Evolutionary conservation across 257 asterid species (phyloP), one percentile per base, ranked within the genome.

Genomic region (Nicotiana paniculata): DNA sequence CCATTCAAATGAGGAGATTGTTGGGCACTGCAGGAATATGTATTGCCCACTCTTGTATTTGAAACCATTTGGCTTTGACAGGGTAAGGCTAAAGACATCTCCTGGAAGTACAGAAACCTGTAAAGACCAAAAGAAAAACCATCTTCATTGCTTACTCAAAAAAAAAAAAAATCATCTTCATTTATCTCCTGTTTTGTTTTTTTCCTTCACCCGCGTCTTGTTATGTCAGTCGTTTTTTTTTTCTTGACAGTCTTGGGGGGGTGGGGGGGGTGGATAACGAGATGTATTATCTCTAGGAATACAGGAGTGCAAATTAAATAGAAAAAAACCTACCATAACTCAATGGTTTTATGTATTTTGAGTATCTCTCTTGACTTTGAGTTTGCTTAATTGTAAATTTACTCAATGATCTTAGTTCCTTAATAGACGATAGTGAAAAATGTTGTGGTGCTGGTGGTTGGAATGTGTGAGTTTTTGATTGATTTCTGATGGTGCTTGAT

Each of bases 81-180:
- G 85, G 72, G 90, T 86, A 88, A 95, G 83, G 90, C 95, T 93
- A 92, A 95, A 92, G 39, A 95, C 99, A 51, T 93, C 93, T 89
- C 99, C 99, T 43, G 99, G 99, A 83, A 95, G 97, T 85, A 95
- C 96, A 82, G 93, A 90, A 82, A 92, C 97, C 98, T 94, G 88
- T 43, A 84, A 87, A 63, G 72, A 77, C 80, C 64, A 84, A 79
- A 43, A 85, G 78, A 51, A 51, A 72, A 75, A 51, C 15, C 16
- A 75, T 26, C 9, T 75, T 75, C 63, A 75, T 75, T 51, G 43
- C 51, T 43, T 43, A 8, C 11, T 43, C 11, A 8, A 43, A 43
- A 43, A 37, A 39, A 7, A 1, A 43, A 39, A 39, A 72, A 51
- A 15, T 8, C 28, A 75, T 26, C 63, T 75, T 75, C 63, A 75